These are phyloP conservation scores for Orobanche coerulescens DNA, from an alignment of 257 asterid species.

Conservation along the genomic window DNA sequence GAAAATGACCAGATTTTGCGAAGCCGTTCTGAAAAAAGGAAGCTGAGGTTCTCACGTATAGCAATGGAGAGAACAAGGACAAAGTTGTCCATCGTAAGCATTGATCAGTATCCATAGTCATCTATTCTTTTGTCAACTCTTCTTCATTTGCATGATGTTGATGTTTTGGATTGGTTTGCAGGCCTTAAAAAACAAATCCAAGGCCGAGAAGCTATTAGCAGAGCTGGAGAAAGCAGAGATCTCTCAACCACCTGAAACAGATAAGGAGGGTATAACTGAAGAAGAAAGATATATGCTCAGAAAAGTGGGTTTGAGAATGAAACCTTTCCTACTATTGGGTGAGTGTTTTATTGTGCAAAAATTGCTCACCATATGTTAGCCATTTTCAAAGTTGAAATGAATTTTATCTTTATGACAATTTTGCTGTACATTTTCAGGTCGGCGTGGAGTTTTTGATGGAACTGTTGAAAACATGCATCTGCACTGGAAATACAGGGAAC, in stretches of 20 bases:
- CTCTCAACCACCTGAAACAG: conserved; percentile 48
- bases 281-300: conserved; percentile 96
- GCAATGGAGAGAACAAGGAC: conserved; percentile 45
- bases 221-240: conserved; percentile 54
- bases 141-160: conserved; percentile 16
- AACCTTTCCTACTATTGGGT: conserved; percentile 83
- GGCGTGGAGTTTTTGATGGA: conserved; percentile 97
- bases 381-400: conserved; percentile 13
- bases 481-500: conserved; percentile 97
- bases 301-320: conserved; percentile 87
- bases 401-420: neutral
- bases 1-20: conserved; percentile 23
- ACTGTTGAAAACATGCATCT: conserved; percentile 97
- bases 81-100: conserved; percentile 63
- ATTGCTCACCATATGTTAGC: conserved; percentile 1
- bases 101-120: conserved; percentile 16
- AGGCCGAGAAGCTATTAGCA: conserved; percentile 73
- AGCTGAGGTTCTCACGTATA: conserved; percentile 31
- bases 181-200: conserved; percentile 73
- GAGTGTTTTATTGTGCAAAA: conserved; percentile 27
- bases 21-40: conserved; percentile 32
- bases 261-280: conserved; percentile 93
- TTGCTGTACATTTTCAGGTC: conserved; percentile 41
- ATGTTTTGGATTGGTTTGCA: conserved; percentile 33
- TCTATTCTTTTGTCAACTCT: conserved; percentile 18